These are phyloP conservation scores for Rhodosporidiobolus odoratus DNA, from an alignment of 768 basidiomycete genomes.

Conservation along the genomic window DNA sequence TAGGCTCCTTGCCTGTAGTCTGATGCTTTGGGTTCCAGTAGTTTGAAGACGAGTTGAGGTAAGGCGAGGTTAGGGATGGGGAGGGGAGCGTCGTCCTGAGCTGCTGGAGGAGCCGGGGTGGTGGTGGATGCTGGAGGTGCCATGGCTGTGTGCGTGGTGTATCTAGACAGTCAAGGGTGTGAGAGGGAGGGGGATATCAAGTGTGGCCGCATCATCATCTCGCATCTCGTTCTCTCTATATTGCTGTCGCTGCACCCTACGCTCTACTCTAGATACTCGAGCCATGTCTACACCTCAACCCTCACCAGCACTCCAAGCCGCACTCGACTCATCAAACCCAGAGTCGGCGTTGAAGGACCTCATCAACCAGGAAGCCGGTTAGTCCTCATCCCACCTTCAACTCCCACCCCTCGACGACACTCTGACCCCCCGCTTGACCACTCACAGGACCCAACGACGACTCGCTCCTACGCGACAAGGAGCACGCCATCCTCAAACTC, in stretches of 20 bases:
- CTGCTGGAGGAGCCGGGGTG: neutral
- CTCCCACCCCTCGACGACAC: constrained; percentile 31
- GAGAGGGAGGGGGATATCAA: neutral
- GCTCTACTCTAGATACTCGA: too few relatives aligned
- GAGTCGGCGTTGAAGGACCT: neutral
- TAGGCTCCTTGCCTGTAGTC: constrained; percentile 58
- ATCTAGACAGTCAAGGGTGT: too few relatives aligned
- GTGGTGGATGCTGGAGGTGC: neutral
- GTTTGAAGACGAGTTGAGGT: constrained; percentile 70
- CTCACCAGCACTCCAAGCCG: neutral
- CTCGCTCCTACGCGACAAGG: constrained; percentile 69
- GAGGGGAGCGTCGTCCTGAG: constrained; percentile 62
- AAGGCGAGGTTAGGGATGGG: constrained; percentile 81
- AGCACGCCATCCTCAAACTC: constrained; percentile 74
- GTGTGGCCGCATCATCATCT: neutral
- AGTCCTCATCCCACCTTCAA: neutral
- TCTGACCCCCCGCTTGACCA: constrained; percentile 44
- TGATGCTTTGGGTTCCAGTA: constrained; percentile 57
- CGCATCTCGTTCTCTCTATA: neutral
- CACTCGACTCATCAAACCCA: neutral
- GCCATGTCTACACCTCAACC: neutral
- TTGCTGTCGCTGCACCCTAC: too few relatives aligned
- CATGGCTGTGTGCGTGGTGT: neutral
- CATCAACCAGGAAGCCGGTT: neutral
- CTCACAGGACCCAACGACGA: constrained; percentile 45